A percentile compares a stretch with the other conserved stretches of the same genome.
Evolutionary conservation across 2,329 filamentous ascomycete species (phyloP).

Genomic region (Nigrospora sphaerica): DNA sequence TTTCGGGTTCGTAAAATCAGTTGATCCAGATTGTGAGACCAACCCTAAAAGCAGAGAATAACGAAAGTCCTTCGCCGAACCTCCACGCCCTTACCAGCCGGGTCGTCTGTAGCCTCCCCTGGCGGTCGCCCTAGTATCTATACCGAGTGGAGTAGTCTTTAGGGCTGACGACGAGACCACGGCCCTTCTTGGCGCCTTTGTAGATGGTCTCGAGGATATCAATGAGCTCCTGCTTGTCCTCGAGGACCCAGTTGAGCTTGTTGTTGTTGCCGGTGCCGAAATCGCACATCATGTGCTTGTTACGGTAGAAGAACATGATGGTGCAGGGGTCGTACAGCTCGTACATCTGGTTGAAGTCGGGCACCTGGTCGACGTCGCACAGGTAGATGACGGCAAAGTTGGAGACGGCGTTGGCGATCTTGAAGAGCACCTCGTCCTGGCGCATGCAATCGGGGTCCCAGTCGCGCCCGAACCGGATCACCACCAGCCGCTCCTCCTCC

Average conservation of each 20-base stretch:
- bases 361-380: constrained; percentile 85
- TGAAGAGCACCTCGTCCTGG: constrained; percentile 90
- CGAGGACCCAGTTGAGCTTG: constrained; percentile 91
- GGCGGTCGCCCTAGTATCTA: constrained; percentile 15
- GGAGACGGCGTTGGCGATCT: constrained; percentile 86
- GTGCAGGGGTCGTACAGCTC: constrained; percentile 71
- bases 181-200: constrained; percentile 94
- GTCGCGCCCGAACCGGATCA: constrained; percentile 90
- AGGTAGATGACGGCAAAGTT: constrained; percentile 91
- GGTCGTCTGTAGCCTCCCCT: no score
- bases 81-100: no score
- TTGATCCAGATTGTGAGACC: constrained; percentile 24
- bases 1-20: constrained; percentile 12
- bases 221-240: constrained; percentile 97
- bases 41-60: constrained; percentile 18
- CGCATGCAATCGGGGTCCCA: constrained; percentile 67
- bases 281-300: constrained; percentile 99
- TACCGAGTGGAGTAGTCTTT: constrained; percentile 54
- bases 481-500: constrained; percentile 86
- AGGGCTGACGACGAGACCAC: constrained; percentile 91
- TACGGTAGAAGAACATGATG: constrained; percentile 96
- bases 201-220: constrained; percentile 99
- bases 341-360: constrained; percentile 96
- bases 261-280: constrained; percentile 98
- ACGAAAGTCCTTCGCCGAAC: no score